phyloP scores from a whole-genome alignment of 352 stramenopile genomes.

The Stramenopiles sp. region DNA sequence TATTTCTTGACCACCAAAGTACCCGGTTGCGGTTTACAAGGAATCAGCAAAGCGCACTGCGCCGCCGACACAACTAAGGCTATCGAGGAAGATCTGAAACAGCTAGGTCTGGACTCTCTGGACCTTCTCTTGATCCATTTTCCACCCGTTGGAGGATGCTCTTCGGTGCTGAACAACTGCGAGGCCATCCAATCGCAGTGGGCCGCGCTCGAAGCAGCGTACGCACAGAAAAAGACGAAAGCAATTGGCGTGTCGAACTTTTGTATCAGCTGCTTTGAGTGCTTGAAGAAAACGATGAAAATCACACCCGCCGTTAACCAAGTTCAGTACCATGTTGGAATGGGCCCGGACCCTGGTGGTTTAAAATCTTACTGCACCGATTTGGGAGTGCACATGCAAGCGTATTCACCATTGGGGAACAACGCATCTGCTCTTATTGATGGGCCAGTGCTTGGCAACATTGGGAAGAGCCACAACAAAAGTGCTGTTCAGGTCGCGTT shows the following conservation, averaged over 20 bases:
- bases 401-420: neutral
- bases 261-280: slow-evolving; percentile 23
- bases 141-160: slow-evolving; percentile 15
- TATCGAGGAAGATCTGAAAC: slow-evolving; percentile 27
- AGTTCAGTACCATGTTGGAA: slow-evolving; percentile 18
- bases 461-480: neutral
- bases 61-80: slow-evolving; percentile 19
- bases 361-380: neutral
- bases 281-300: slow-evolving; percentile 26
- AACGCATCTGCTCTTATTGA: neutral
- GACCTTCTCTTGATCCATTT: slow-evolving; percentile 32
- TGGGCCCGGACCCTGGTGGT: slow-evolving; percentile 14
- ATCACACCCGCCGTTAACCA: slow-evolving; percentile 29
- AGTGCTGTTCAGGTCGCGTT: neutral
- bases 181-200: slow-evolving; percentile 29
- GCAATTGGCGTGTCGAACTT: slow-evolving; percentile 30
- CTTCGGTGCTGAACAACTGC: slow-evolving; percentile 12
- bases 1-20: slow-evolving; percentile 34
- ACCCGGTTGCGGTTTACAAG: slow-evolving; percentile 18
- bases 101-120: slow-evolving; percentile 23
- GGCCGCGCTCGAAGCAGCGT: slow-evolving; percentile 27
- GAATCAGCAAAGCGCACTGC: slow-evolving; percentile 23
- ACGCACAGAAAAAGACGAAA: slow-evolving; percentile 19
- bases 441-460: neutral
- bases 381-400: neutral